phyloP scores from a whole-genome alignment of 139 green algal genomes.

The Closterium sp. region DNA sequence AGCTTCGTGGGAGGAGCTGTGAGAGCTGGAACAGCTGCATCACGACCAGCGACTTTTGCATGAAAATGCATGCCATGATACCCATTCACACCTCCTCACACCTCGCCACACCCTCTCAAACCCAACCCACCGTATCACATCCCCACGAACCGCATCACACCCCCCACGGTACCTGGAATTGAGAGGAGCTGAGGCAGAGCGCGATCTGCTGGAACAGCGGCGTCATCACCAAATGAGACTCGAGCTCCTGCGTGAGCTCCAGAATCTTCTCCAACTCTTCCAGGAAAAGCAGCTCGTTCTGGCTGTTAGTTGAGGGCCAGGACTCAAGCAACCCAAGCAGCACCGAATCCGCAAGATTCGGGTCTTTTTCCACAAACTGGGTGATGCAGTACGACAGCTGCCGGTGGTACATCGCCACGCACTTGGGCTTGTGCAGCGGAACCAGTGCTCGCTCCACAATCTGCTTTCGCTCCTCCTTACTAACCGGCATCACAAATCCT shows the following conservation, averaged over 20 bases:
- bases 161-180: conserved; percentile 53
- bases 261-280: conserved; percentile 98
- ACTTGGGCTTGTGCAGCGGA: conserved; percentile 99
- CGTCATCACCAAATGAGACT: conserved; percentile 89
- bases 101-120: not conserved
- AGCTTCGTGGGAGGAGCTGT: conserved; percentile 65
- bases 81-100: not conserved
- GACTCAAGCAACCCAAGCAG: conserved; percentile 87
- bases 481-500: conserved; percentile 94
- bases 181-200: conserved; percentile 77
- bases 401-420: conserved; percentile 96
- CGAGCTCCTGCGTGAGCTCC: conserved; percentile 87
- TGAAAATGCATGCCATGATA: too few relatives aligned
- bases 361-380: conserved; percentile 99
- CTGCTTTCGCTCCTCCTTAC: conserved; percentile 79
- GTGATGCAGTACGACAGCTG: conserved; percentile 98
- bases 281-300: conserved; percentile 99
- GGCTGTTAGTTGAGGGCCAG: conserved; percentile 97
- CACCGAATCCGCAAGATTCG: conserved; percentile 89
- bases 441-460: conserved; percentile 95
- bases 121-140: not conserved
- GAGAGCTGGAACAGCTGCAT: conserved; percentile 80
- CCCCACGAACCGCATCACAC: too few relatives aligned
- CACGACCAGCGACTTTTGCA: conserved; percentile 84
- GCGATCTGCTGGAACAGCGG: conserved; percentile 92